A percentile compares a stretch with the other conserved stretches of the same genome.
These are phyloP conservation scores for Sclerotinia borealis DNA, from an alignment of 2,329 filamentous ascomycete genomes.

Conservation along the genomic window DNA sequence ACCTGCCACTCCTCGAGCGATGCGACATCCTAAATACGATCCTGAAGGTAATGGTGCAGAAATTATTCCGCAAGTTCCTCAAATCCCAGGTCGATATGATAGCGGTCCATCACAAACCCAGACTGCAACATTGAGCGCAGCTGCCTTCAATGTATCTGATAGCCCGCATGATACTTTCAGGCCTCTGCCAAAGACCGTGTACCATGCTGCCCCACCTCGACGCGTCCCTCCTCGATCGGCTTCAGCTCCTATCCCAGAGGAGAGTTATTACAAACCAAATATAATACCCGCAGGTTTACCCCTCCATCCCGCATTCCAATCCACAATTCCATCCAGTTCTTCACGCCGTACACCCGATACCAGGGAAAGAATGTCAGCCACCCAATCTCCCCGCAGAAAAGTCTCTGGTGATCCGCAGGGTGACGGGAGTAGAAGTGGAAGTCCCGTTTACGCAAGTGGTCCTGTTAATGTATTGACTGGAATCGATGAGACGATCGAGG, in stretches of 20 bases:
- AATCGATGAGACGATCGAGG: conserved; percentile 42
- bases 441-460: conserved; percentile 22
- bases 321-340: conserved; percentile 33
- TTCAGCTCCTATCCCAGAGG: conserved; percentile 52
- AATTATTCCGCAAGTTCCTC: conserved; percentile 48
- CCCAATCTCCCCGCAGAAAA: conserved; percentile 28
- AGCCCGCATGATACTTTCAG: conserved; percentile 27
- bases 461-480: conserved; percentile 34
- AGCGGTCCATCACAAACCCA: conserved; percentile 13
- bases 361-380: conserved; percentile 16
- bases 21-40: conserved; percentile 72
- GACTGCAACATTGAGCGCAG: neutral
- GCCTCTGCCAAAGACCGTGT: conserved; percentile 32
- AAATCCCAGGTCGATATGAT: conserved; percentile 44
- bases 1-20: conserved; percentile 86
- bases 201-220: conserved; percentile 38
- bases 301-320: conserved; percentile 39
- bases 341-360: conserved; percentile 26
- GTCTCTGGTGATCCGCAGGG: conserved; percentile 31
- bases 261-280: conserved; percentile 33
- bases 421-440: conserved; percentile 22
- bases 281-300: conserved; percentile 32
- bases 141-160: conserved; percentile 22
- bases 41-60: conserved; percentile 50
- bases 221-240: conserved; percentile 49